Percentiles rank a stretch among this genome's conserved stretches.
These are phyloP conservation scores for Buxus sempervirens DNA, from an alignment of 164 flowering plant species.

Conservation along the genomic window DNA sequence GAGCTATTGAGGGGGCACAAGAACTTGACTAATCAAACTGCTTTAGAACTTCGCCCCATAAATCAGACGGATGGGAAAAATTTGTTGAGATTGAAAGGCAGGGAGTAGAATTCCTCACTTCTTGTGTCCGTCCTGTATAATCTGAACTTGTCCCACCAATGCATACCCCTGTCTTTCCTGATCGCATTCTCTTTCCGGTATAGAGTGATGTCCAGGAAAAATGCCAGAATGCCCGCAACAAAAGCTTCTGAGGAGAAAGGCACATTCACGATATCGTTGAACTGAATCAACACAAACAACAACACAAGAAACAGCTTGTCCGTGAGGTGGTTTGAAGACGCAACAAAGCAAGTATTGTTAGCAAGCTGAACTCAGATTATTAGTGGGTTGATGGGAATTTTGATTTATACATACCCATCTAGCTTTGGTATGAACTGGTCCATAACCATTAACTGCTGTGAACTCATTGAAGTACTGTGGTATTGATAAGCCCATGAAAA, in stretches of 20 bases:
- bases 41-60: neutral
- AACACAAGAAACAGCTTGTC: neutral
- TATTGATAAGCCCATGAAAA: slow-evolving; percentile 80
- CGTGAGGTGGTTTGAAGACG: neutral
- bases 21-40: neutral
- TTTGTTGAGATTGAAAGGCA: slow-evolving; percentile 81
- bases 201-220: slow-evolving; percentile 55
- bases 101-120: slow-evolving; percentile 74
- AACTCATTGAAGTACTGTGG: slow-evolving; percentile 83
- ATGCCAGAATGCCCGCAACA: slow-evolving; percentile 59
- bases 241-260: slow-evolving; percentile 73
- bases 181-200: slow-evolving; percentile 38
- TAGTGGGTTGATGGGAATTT: neutral
- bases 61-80: slow-evolving; percentile 76
- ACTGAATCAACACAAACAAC: slow-evolving; percentile 58
- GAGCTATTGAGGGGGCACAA: neutral
- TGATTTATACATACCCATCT: slow-evolving; percentile 61
- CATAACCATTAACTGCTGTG: slow-evolving; percentile 44
- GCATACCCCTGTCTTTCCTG: slow-evolving; percentile 67
- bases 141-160: slow-evolving; percentile 78
- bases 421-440: slow-evolving; percentile 70
- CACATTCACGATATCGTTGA: slow-evolving; percentile 77
- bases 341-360: neutral
- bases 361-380: neutral
- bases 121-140: slow-evolving; percentile 66